Conservation (phyloP, 345 rosid species). For the Hypericum perforatum region DNA sequence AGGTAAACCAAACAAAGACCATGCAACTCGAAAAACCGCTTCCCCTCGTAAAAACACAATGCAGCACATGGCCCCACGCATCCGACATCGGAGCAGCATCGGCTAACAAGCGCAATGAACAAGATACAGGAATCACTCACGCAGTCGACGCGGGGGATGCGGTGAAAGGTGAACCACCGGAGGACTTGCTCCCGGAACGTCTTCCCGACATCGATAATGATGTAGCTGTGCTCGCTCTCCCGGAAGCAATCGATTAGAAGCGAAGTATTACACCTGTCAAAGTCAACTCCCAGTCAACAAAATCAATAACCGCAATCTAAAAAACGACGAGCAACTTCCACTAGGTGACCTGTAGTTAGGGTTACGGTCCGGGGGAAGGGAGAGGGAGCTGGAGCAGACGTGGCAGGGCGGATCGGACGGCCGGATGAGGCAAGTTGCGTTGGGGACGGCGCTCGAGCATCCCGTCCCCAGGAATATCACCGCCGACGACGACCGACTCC, state of each 20-base stretch:
- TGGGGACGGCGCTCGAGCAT: no score
- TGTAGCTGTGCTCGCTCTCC: conserved; percentile 46
- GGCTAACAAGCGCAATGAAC: not conserved
- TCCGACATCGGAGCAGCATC: not conserved
- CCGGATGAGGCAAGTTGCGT: conserved; percentile 83
- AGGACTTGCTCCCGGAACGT: conserved; percentile 93
- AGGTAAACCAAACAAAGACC: no score
- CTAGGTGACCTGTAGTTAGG: conserved; percentile 72
- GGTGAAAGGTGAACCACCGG: conserved; percentile 89
- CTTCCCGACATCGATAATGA: conserved; percentile 91
- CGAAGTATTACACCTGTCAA: conserved; percentile 86
- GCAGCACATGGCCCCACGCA: not conserved
- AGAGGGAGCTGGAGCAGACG: conserved; percentile 63
- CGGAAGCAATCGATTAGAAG: conserved; percentile 63
- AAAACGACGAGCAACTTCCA: not conserved
- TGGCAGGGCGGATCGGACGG: conserved; percentile 71
- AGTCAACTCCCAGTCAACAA: no score
- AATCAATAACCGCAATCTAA: not conserved
- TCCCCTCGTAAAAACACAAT: no score
- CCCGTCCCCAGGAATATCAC: conserved; percentile 92
- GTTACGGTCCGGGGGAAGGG: conserved; percentile 58
- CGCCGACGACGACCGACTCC: conserved; percentile 34
- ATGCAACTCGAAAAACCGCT: no score
- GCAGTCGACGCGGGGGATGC: conserved; percentile 77
- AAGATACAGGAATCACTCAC: conserved; percentile 36